A percentile compares a stretch with the other conserved stretches of the same genome.
Evolutionary conservation across 2,329 filamentous ascomycete species (phyloP).

Genomic region (Elsinoe batatas): DNA sequence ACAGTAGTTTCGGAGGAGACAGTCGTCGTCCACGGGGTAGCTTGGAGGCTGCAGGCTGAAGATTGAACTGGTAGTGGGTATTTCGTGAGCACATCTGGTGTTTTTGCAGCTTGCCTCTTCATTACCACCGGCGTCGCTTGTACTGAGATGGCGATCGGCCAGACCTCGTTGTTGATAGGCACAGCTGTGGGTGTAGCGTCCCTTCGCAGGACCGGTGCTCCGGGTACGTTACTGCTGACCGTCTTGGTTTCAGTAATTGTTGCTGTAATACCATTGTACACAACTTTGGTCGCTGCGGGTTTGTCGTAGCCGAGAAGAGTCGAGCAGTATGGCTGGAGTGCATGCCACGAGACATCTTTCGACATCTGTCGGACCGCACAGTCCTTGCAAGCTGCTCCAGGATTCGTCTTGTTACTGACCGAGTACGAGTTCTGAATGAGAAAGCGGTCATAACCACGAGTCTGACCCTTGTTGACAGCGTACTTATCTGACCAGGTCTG

Average conservation of each 20-base stretch:
- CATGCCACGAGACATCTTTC: slow-evolving; percentile 14
- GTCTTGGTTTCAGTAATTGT: slow-evolving; percentile 9
- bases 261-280: neutral
- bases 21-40: slow-evolving; percentile 13
- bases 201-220: neutral
- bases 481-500: slow-evolving; percentile 19
- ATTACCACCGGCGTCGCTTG: neutral
- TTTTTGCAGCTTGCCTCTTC: slow-evolving; percentile 6
- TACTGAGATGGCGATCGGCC: neutral
- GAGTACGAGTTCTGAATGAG: slow-evolving; percentile 16
- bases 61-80: slow-evolving; percentile 14
- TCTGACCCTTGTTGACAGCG: slow-evolving; percentile 19
- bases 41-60: slow-evolving; percentile 15
- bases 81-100: slow-evolving; percentile 14
- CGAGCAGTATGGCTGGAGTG: slow-evolving; percentile 18
- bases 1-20: slow-evolving; percentile 16
- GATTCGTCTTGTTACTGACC: slow-evolving; percentile 15
- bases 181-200: neutral
- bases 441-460: slow-evolving; percentile 16
- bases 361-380: slow-evolving; percentile 16
- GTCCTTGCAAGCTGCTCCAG: slow-evolving; percentile 10
- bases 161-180: neutral
- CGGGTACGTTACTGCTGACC: neutral
- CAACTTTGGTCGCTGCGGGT: slow-evolving; percentile 8
- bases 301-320: slow-evolving; percentile 16